Conservation (phyloP, 2,329 filamentous ascomycete genomes). For the Pseudohalonectria lignicola region DNA sequence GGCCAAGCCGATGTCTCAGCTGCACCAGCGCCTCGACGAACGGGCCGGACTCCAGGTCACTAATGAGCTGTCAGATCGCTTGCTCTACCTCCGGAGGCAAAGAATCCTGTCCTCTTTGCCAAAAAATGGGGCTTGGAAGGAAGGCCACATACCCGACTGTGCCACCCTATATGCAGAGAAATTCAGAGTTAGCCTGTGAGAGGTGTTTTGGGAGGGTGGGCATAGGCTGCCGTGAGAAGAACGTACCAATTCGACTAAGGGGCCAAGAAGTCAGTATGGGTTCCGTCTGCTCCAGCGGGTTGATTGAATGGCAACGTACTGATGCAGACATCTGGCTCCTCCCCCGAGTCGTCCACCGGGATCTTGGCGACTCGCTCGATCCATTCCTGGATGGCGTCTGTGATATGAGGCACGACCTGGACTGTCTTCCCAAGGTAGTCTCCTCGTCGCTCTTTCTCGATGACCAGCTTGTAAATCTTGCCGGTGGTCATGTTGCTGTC, state of each 20-base stretch:
- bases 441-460: conserved; percentile 52
- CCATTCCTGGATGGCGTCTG: conserved; percentile 86
- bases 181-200: no score
- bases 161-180: conserved; percentile 44
- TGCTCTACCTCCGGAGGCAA: no score
- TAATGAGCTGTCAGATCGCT: no score
- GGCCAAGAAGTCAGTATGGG: no score
- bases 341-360: conserved; percentile 74
- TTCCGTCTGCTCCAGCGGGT: no score
- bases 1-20: conserved; percentile 59
- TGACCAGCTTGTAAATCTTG: conserved; percentile 87
- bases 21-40: conserved; percentile 83
- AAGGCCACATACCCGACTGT: conserved; percentile 34
- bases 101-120: no score
- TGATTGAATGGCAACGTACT: conserved; percentile 44
- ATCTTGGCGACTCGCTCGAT: conserved; percentile 77
- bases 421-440: conserved; percentile 85
- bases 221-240: no score
- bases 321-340: conserved; percentile 86
- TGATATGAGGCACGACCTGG: conserved; percentile 78
- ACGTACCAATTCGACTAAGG: no score
- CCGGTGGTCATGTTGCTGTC: conserved; percentile 97
- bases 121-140: neutral
- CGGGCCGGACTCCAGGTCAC: conserved; percentile 68
- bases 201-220: no score